A percentile compares a stretch with the other conserved stretches of the same genome.
Conservation (phyloP, 257 asterid genomes). For the Solanum neorickii region DNA sequence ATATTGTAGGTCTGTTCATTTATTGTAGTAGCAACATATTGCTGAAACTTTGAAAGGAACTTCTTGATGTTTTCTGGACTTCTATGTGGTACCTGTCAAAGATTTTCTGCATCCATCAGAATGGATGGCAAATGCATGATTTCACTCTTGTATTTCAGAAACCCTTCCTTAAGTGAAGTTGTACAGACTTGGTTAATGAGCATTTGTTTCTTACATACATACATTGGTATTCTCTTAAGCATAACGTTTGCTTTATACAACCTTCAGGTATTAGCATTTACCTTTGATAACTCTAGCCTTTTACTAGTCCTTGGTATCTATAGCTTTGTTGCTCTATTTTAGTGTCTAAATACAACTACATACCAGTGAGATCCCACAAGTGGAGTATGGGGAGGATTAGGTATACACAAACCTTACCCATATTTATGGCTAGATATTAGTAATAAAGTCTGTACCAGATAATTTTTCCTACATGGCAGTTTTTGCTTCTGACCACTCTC, state of each 20-base stretch:
- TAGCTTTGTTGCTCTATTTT: background rate
- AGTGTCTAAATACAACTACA: background rate
- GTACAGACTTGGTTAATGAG: background rate
- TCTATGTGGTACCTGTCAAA: background rate
- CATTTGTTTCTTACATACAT: background rate
- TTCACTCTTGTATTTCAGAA: background rate
- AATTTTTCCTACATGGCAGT: background rate
- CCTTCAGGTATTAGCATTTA: background rate
- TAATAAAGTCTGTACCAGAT: background rate
- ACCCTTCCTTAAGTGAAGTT: background rate
- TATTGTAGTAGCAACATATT: background rate
- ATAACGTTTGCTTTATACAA: background rate
- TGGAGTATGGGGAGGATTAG: background rate
- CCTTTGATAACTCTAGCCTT: background rate
- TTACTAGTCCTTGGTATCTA: background rate
- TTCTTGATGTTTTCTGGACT: background rate
- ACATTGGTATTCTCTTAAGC: background rate
- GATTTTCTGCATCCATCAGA: background rate
- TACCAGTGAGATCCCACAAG: background rate
- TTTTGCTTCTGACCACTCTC: background rate
- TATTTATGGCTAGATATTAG: background rate
- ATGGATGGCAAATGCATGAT: background rate
- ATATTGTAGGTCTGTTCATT: background rate
- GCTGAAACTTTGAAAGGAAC: background rate
- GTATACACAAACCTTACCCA: background rate